Evolutionary conservation across 176 grass and related monocot genomes (phyloP), one percentile per base, ranked within the genome.

Genomic region (Phoenix dactylifera): DNA sequence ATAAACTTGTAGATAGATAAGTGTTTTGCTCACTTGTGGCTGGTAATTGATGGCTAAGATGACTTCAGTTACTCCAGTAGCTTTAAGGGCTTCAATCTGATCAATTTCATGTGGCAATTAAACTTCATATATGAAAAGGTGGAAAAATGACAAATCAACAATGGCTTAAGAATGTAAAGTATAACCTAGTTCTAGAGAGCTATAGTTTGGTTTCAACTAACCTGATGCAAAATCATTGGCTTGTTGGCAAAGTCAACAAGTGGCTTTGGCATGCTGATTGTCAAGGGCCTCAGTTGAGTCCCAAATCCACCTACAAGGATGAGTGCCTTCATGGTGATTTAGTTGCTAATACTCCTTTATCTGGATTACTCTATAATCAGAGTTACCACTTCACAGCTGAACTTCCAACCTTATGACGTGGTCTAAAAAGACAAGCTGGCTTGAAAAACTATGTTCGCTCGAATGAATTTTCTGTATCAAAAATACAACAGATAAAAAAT

Each of bases 191-290:
- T 44, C 35, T 44, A 44, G 9, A 44, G 10, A 44, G 35, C 9
- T 44, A 9, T 9, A 44, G 35, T 44, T 44, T 44, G 9, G 9
- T 44, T 44, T 44, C 9, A 44, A 66, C 24, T 24, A 18, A 57
- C 53, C 66, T 69, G 54, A 39, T 69, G 66, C 15, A 57, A 54
- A 57, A 69, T 49, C 66, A 58, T 69, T 4, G 66, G 54, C 15
- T 69, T 69, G 25, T 69, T 69, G 28, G 66, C 66, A n/a, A 69
- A 69, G 28, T 69, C 54, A 15, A 58, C 52, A 23, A 69, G 66
- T 49, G 66, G 52, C 19, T 69, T 69, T 22, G 66, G 66, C 52
- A 49, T 19, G 14, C 53, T 69, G 15, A 69, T 29, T 6, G 54
- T 69, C 29, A 69, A 69, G 4, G 66, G 66, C 19, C 66, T 55